A percentile compares a stretch with the other conserved stretches of the same genome.
Conservation (phyloP, 2,329 filamentous ascomycete species). For the Botrytis pseudocinerea region DNA sequence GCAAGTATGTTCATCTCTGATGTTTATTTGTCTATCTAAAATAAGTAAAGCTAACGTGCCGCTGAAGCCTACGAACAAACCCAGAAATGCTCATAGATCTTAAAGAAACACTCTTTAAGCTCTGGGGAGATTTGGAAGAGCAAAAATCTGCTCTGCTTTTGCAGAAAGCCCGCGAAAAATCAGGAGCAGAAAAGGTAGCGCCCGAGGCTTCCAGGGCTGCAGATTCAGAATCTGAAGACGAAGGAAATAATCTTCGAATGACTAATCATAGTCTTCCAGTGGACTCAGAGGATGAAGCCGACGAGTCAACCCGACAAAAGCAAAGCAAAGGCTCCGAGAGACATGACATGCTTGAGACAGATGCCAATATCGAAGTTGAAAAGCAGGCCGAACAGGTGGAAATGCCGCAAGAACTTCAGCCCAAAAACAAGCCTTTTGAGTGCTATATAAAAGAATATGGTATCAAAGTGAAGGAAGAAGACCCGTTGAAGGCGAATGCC, state of each 20-base stretch:
- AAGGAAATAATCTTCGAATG: background rate
- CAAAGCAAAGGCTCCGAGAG: background rate
- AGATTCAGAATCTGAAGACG: slow-evolving; percentile 15
- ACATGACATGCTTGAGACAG: background rate
- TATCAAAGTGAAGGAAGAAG: slow-evolving; percentile 46
- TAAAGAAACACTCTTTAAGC: slow-evolving; percentile 68
- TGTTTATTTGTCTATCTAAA: background rate
- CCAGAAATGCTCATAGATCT: slow-evolving; percentile 52
- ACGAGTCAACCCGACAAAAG: background rate
- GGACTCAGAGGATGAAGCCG: slow-evolving; percentile 2
- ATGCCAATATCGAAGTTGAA: background rate
- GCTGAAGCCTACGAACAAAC: slow-evolving; percentile 57
- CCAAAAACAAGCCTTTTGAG: slow-evolving; percentile 59
- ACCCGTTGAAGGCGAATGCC: slow-evolving; percentile 48
- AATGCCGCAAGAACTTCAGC: slow-evolving; percentile 24
- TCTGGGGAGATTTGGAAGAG: slow-evolving; percentile 89
- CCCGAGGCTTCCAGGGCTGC: background rate
- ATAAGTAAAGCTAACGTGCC: background rate
- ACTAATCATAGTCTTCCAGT: background rate
- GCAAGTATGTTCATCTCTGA: slow-evolving; percentile 47
- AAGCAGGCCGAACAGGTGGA: slow-evolving; percentile 1
- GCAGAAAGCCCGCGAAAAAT: slow-evolving; percentile 1
- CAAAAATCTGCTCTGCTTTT: slow-evolving; percentile 49
- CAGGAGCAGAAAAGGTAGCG: slow-evolving; percentile 29
- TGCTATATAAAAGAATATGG: slow-evolving; percentile 76